These are phyloP conservation scores for Oryza meyeriana DNA, from an alignment of 176 grass and related monocot genomes.

Conservation along the genomic window DNA sequence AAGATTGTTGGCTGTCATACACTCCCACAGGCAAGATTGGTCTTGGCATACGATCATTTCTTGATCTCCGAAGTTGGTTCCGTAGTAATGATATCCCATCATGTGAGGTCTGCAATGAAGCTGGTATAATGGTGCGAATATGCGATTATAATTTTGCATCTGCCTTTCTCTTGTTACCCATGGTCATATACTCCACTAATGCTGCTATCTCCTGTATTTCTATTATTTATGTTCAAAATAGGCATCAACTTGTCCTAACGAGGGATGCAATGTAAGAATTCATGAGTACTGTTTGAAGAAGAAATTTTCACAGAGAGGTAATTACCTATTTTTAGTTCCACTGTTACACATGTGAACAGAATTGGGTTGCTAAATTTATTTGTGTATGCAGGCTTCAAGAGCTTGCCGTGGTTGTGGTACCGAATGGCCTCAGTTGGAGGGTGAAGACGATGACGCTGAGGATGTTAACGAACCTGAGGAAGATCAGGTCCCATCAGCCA, in stretches of 20 bases:
- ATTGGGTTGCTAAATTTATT: background rate
- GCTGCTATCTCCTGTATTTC: background rate
- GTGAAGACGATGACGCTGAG: slow-evolving; percentile 31
- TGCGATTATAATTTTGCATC: background rate
- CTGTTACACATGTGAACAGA: background rate
- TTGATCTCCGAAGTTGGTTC: slow-evolving; percentile 93
- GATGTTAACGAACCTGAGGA: slow-evolving; percentile 23
- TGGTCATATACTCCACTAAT: background rate
- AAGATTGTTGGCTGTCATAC: slow-evolving; percentile 65
- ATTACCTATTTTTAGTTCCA: background rate
- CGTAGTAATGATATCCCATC: slow-evolving; percentile 65
- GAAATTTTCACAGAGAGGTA: slow-evolving; percentile 73
- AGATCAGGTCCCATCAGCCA: slow-evolving; percentile 16
- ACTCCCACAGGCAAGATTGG: slow-evolving; percentile 62
- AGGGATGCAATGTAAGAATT: slow-evolving; percentile 74
- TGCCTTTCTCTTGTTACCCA: background rate
- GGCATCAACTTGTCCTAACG: slow-evolving; percentile 66
- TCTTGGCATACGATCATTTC: slow-evolving; percentile 75
- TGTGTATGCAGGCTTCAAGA: slow-evolving; percentile 49
- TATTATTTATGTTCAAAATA: slow-evolving; percentile 29
- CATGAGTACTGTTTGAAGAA: slow-evolving; percentile 86
- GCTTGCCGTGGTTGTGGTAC: slow-evolving; percentile 64
- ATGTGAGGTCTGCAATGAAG: slow-evolving; percentile 87
- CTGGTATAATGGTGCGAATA: slow-evolving; percentile 71
- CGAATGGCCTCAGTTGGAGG: slow-evolving; percentile 58